Evolutionary conservation across 106 monocot species (phyloP).

Genomic region (Triglochin maritima): DNA sequence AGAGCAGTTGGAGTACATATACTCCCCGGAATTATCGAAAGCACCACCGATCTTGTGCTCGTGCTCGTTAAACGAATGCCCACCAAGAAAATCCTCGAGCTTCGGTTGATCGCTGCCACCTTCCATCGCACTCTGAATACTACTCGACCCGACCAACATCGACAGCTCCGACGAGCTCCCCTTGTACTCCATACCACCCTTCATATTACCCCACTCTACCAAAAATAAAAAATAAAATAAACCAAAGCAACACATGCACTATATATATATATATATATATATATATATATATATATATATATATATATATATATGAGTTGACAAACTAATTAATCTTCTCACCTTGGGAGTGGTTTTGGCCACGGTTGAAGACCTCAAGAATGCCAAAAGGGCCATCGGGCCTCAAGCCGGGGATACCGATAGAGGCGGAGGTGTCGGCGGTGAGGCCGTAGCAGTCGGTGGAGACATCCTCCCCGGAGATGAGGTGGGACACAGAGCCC

Average conservation of each 20-base stretch:
- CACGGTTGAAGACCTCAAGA: conserved; percentile 43
- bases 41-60: conserved; percentile 17
- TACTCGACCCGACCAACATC: conserved; percentile 64
- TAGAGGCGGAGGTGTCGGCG: conserved; percentile 18
- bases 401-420: conserved; percentile 16
- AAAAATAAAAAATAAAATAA: not conserved
- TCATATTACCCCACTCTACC: conserved; percentile 70
- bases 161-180: conserved; percentile 75
- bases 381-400: conserved; percentile 39
- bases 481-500: conserved; percentile 5
- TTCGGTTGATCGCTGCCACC: conserved; percentile 42
- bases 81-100: conserved; percentile 89
- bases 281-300: too few relatives aligned
- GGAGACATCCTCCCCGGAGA: conserved; percentile 30
- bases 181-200: conserved; percentile 39
- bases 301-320: not conserved
- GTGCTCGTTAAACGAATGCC: conserved; percentile 50
- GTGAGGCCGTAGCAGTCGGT: conserved; percentile 32
- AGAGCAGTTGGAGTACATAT: conserved; percentile 42
- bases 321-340: too few relatives aligned
- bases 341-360: conserved; percentile 42
- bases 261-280: not conserved
- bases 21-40: conserved; percentile 17
- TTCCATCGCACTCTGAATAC: conserved; percentile 25
- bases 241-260: not conserved